Evolutionary conservation across 345 rosid genomes (phyloP), one percentile per base, ranked within the genome.

Genomic region (Bruguiera sexangula): DNA sequence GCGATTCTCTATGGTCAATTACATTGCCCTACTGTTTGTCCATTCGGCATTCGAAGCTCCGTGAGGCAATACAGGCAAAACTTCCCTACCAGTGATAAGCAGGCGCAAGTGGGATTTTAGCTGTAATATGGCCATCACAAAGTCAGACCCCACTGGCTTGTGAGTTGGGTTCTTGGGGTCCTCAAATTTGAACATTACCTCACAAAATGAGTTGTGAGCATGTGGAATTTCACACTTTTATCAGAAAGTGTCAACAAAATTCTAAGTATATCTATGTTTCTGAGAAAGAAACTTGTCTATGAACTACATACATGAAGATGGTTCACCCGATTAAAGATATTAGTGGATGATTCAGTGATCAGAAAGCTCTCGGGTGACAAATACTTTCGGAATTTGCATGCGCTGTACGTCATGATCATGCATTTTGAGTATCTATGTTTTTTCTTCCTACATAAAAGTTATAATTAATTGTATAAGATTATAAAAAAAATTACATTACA

Each of bases 31-130:
- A 16, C 21, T 18, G 1, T 10, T 16, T 22, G 20, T 29, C 7
- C 9, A 0, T 43, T 37, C 43, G 32, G 13, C 32, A 13, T 36
- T 56, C 6, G 18, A 56, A 8, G 26, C 26, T 56, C 15, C 10
- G 10, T 27, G 11, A 10, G 26, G 60, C 26, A 22, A 13, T 3
- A 68, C 3, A 26, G 67, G 61, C 57, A 60, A 63, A 60, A 46
- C 15, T 36, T 48, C 63, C 56, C 62, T 55, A 62, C 58, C 63
- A 62, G 71, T 59, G 62, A 78, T 51, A 60, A 68, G 70, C 76
- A 75, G 61, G 71, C 67, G 43, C 72, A 34, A 74, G 75, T 71
- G 81, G 85, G 79, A 72, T 62, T 71, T 62, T 72, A 79, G 79
- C 79, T 76, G 78, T 69, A 67, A 57, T 30, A 54, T 73, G 64